Evolutionary conservation across 257 asterid species (phyloP).

Genomic region (Echites panduratus): DNA sequence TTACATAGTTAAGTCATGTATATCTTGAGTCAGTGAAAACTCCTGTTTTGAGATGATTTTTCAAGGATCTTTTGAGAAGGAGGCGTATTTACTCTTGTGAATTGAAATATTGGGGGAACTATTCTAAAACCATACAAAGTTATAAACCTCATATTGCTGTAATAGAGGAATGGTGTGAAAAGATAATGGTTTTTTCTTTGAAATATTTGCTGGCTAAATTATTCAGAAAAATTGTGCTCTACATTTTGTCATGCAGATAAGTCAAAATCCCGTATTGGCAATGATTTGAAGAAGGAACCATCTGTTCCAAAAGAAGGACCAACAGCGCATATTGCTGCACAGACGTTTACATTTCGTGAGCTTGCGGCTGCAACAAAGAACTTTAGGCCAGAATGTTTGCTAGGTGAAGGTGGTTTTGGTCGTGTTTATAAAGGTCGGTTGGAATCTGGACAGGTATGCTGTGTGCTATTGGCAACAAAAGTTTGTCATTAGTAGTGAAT

Average conservation of each 20-base stretch:
- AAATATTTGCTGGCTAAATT: not conserved
- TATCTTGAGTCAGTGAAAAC: not conserved
- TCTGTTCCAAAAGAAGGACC: conserved; percentile 58
- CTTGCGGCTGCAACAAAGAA: conserved; percentile 82
- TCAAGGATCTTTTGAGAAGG: not conserved
- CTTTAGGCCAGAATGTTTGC: conserved; percentile 64
- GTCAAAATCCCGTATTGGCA: conserved; percentile 51
- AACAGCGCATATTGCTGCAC: conserved; percentile 80
- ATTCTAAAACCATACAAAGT: no score
- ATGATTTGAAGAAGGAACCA: conserved; percentile 65
- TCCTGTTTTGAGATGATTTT: not conserved
- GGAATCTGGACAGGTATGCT: conserved; percentile 77
- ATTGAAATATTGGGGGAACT: not conserved
- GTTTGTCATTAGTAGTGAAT: not conserved
- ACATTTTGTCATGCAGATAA: conserved; percentile 38
- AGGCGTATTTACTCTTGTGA: not conserved
- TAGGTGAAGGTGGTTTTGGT: conserved; percentile 99
- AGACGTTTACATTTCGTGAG: conserved; percentile 81
- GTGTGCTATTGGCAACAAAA: conserved; percentile 5
- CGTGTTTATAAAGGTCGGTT: conserved; percentile 84
- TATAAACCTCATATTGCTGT: no score
- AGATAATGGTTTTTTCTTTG: not conserved
- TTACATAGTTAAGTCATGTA: not conserved
- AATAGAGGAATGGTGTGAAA: not conserved
- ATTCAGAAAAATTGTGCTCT: not conserved